Evolutionary conservation across 768 basidiomycete genomes (phyloP), one percentile per base, ranked within the genome.

Genomic region (Termitomyces sp.): DNA sequence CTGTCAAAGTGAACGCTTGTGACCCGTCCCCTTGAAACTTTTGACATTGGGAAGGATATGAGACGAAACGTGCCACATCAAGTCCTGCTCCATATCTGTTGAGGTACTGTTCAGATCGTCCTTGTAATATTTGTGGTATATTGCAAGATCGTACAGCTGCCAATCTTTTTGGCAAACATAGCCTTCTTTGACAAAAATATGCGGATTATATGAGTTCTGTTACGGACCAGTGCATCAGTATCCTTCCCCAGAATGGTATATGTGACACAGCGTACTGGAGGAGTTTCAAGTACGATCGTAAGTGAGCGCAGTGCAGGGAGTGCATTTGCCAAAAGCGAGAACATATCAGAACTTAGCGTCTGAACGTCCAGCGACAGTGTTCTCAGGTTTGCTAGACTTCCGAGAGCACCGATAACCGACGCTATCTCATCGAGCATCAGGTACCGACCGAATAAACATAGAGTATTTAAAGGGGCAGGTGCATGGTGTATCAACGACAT

Each of bases 351-450:
- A 8, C 55, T 63, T 33, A 73, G 38, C 14, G 43, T 16, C 1
- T 44, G 43, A 2, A 74, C 58, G 36, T 71, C 70, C 14, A 74
- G 52, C 12, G 70, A 61, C 13, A 74, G 55, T 9, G 59, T 48
- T 18, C 60, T 56, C 2, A 74, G 46, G 20, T 67, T 61, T 28
- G 64, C 49, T 1, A 67, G 64, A 38, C 64, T 61, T 3, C 65
- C 56, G 36, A 74, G 72, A 9, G 69, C 30, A 2, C 59, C 44
- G 5, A 71, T 20, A 0, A 75, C 56, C 4, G 66, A 66, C 2
- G n/a, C 36, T 4, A 72, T 59, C 16, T 75, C 72, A 9, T 55
- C 41, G n/a, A 44, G 50, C 3, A 53, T 43, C 2, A 74, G 64
- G 36, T 66, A 71, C 30, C 65, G 62, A 20, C 69, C 67, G 0